A percentile compares a stretch with the other conserved stretches of the same genome.
Conservation (phyloP, 2,329 filamentous ascomycete species). For the Zymoseptoria crescenta region DNA sequence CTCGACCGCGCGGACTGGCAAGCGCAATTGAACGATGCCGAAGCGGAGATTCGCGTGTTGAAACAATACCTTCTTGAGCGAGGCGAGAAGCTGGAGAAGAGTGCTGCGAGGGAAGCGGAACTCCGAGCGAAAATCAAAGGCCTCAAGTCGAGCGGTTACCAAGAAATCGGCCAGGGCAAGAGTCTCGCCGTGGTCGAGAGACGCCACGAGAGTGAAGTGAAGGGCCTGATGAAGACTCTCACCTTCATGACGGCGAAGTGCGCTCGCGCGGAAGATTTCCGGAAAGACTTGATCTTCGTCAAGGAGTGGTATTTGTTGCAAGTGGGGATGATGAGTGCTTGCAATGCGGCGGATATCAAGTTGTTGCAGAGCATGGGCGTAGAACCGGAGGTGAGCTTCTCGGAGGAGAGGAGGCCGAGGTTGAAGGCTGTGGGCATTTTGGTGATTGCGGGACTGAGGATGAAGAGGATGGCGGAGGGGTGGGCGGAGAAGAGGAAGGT, state of each 20-base stretch:
- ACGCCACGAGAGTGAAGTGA: slow-evolving; percentile 65
- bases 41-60: slow-evolving; percentile 34
- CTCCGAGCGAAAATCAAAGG: slow-evolving; percentile 28
- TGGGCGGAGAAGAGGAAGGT: slow-evolving; percentile 47
- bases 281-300: slow-evolving; percentile 72
- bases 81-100: slow-evolving; percentile 24
- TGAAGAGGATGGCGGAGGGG: slow-evolving; percentile 41
- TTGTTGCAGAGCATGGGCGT: slow-evolving; percentile 80
- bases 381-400: slow-evolving; percentile 42
- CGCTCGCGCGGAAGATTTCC: slow-evolving; percentile 70
- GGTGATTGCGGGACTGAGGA: slow-evolving; percentile 44
- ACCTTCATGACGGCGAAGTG: slow-evolving; percentile 79
- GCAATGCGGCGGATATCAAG: slow-evolving; percentile 83
- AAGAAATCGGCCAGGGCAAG: slow-evolving; percentile 28
- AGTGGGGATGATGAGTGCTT: slow-evolving; percentile 77
- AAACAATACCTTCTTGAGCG: slow-evolving; percentile 29
- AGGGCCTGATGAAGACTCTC: slow-evolving; percentile 81
- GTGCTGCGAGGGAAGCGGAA: slow-evolving; percentile 28
- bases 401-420: slow-evolving; percentile 38
- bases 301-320: slow-evolving; percentile 77
- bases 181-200: slow-evolving; percentile 58
- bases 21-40: slow-evolving; percentile 32
- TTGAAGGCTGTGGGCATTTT: slow-evolving; percentile 43
- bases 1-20: slow-evolving; percentile 33
- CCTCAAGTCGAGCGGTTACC: slow-evolving; percentile 8